These are phyloP conservation scores for Termitomyces heimii DNA, from an alignment of 768 basidiomycete species.

Conservation along the genomic window DNA sequence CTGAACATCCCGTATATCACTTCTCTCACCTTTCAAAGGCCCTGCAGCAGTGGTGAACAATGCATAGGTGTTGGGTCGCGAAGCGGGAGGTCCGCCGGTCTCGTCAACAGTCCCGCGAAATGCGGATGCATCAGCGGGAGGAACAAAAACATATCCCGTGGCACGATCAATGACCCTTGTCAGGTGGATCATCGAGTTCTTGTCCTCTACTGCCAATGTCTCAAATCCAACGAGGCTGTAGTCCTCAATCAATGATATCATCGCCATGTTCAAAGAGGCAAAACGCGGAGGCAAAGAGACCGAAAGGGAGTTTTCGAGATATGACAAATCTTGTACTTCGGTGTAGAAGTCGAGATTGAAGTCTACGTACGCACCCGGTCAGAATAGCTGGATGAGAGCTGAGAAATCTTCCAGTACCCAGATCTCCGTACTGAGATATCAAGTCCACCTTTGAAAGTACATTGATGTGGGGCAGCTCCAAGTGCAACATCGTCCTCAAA, in stretches of 20 bases:
- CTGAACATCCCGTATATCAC: conserved; percentile 72
- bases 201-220: conserved; percentile 97
- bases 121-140: conserved; percentile 28
- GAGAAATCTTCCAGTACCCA: conserved; percentile 48
- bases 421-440: conserved; percentile 83
- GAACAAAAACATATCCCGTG: conserved; percentile 87
- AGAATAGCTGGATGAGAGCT: conserved; percentile 3
- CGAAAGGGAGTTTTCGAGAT: conserved; percentile 73
- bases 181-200: conserved; percentile 89
- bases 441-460: conserved; percentile 95
- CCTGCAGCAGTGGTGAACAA: conserved; percentile 66
- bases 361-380: conserved; percentile 39
- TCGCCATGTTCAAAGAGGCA: conserved; percentile 76
- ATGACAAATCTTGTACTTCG: conserved; percentile 92
- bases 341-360: conserved; percentile 99
- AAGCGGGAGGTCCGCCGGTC: conserved; percentile 29
- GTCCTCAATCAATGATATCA: conserved; percentile 92
- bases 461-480: conserved; percentile 97
- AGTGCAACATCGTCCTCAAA: conserved; percentile 94
- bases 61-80: conserved; percentile 58
- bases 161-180: conserved; percentile 83
- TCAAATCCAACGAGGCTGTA: conserved; percentile 92
- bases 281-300: conserved; percentile 59
- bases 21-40: conserved; percentile 39
- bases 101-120: conserved; percentile 31